These are phyloP conservation scores for Tricholoma furcatifolium DNA, from an alignment of 768 basidiomycete species.

Conservation along the genomic window DNA sequence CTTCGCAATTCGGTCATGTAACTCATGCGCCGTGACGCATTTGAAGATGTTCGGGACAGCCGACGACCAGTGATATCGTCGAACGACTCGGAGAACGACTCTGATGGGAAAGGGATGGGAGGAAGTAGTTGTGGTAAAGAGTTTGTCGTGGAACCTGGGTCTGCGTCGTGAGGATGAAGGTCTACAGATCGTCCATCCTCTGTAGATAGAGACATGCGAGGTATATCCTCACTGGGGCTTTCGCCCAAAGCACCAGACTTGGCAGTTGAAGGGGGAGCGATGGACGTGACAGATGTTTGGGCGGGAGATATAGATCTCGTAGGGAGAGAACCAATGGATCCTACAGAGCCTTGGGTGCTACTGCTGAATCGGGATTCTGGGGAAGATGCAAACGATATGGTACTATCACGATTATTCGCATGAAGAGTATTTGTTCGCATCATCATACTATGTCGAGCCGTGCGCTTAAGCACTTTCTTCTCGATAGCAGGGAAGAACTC, in stretches of 20 bases:
- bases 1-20: slow-evolving; percentile 80
- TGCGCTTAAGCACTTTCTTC: slow-evolving; percentile 86
- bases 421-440: slow-evolving; percentile 40
- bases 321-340: slow-evolving; percentile 48
- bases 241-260: slow-evolving; percentile 27
- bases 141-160: slow-evolving; percentile 14
- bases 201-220: slow-evolving; percentile 73
- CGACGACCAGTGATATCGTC: slow-evolving; percentile 46
- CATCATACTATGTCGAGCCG: slow-evolving; percentile 89
- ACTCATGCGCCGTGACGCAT: slow-evolving; percentile 68
- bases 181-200: slow-evolving; percentile 69
- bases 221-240: slow-evolving; percentile 46
- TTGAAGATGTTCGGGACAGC: slow-evolving; percentile 45
- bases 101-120: slow-evolving; percentile 74
- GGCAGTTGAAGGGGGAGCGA: slow-evolving; percentile 40
- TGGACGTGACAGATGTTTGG: slow-evolving; percentile 47
- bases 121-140: slow-evolving; percentile 64
- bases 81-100: slow-evolving; percentile 80
- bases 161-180: slow-evolving; percentile 49
- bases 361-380: slow-evolving; percentile 60
- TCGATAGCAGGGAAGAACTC: slow-evolving; percentile 96
- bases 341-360: slow-evolving; percentile 58
- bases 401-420: slow-evolving; percentile 44
- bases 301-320: slow-evolving; percentile 42
- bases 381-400: slow-evolving; percentile 46